phyloP scores from a whole-genome alignment of 768 basidiomycete genomes.

The Astraeus odoratus region DNA sequence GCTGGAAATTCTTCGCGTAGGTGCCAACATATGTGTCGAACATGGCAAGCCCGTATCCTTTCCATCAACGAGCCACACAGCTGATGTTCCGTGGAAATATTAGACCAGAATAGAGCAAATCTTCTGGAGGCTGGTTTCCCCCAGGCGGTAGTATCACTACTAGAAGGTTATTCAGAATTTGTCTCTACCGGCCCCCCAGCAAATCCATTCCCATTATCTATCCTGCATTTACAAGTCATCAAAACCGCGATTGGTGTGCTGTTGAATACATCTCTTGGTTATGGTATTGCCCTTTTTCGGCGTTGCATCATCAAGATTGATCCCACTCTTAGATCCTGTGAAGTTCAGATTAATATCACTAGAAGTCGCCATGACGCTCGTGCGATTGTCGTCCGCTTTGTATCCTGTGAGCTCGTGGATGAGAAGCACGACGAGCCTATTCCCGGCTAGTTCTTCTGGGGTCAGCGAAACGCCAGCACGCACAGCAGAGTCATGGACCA shows the following conservation, averaged over 20 bases:
- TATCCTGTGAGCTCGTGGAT: slow-evolving; percentile 74
- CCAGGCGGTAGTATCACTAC: slow-evolving; percentile 55
- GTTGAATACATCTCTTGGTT: slow-evolving; percentile 71
- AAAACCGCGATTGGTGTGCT: slow-evolving; percentile 75
- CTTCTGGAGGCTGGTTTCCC: slow-evolving; percentile 68
- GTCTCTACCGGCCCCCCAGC: slow-evolving; percentile 33
- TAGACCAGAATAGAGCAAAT: slow-evolving; percentile 70
- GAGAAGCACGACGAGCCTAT: slow-evolving; percentile 17
- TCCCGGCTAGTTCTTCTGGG: slow-evolving; percentile 15
- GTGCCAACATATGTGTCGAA: slow-evolving; percentile 81
- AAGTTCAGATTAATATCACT: slow-evolving; percentile 60
- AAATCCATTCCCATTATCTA: slow-evolving; percentile 45
- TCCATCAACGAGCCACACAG: slow-evolving; percentile 1
- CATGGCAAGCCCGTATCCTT: slow-evolving; percentile 46
- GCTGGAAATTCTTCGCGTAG: slow-evolving; percentile 68
- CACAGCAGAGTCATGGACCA: slow-evolving; percentile 52
- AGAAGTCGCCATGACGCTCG: slow-evolving; percentile 60
- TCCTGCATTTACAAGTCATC: slow-evolving; percentile 62
- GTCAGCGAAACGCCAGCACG: slow-evolving; percentile 18
- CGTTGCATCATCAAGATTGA: slow-evolving; percentile 3
- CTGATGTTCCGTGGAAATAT: slow-evolving; percentile 2
- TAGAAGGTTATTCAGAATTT: slow-evolving; percentile 54
- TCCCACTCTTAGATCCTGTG: slow-evolving; percentile 50
- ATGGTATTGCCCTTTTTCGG: slow-evolving; percentile 42
- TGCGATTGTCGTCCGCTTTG: slow-evolving; percentile 58